Evolutionary conservation across 495 filamentous ascomycete genomes (phyloP), one percentile per base, ranked within the genome.

Genomic region (Aspergillus incahuasiensis): DNA sequence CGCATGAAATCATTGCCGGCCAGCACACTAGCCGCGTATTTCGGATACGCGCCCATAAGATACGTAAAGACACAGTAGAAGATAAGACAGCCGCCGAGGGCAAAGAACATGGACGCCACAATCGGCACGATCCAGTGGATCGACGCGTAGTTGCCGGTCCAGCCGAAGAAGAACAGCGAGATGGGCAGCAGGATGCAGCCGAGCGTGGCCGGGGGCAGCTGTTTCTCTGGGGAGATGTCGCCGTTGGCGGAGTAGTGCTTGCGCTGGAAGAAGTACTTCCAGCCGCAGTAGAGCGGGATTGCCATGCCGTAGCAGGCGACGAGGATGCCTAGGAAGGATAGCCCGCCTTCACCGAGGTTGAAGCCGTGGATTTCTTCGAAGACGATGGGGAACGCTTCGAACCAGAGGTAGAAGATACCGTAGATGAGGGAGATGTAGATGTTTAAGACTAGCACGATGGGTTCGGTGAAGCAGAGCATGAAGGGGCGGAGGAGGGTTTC

Each of bases 351-450:
- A 44, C 80, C 86, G 20, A 82, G 70, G 54, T 73, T 81, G 71
- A 89, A 85, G 62, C 67, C 65, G 71, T 88, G 88, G 55, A 79
- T 73, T 52, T 71, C 76, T 1, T 77, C 75, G 71, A 86, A 89
- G 48, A 89, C 84, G n/a, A 89, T 69, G 3, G 86, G 85, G 73
- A 89, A 88, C 58, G 80, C 83, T 63, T 88, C 86, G 74, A 88
- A 88, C 77, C 86, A 87, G 59, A 73, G 78, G 67, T 87, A 87
- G 69, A 81, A 86, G 68, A 87, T 87, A 25, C 77, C 82, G 68
- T 87, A 86, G 55, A 82, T 78, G 50, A 88, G 74, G 16, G 80
- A 77, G 1, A 80, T 83, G 68, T 87, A 88, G 45, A 79, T 50
- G 58, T 83, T 79, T 0, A 81, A 76, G 73, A 87, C 88, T 7